Percentiles rank a stretch among this genome's conserved stretches.
Evolutionary conservation across 2,329 filamentous ascomycete species (phyloP).

Genomic region (Cordyceps cicadae): DNA sequence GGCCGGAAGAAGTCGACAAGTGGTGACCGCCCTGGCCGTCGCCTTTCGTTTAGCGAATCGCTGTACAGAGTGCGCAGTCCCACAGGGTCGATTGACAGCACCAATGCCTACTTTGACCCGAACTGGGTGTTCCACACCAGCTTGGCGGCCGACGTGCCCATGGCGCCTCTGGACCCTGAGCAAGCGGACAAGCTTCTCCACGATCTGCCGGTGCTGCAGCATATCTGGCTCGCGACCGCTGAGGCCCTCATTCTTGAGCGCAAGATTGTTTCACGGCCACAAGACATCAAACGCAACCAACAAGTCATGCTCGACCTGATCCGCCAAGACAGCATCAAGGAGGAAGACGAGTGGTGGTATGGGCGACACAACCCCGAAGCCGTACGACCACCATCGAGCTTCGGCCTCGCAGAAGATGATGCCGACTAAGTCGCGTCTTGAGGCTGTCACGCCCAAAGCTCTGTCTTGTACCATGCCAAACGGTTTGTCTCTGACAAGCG

Average conservation of each 20-base stretch:
- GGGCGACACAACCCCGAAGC: constrained; percentile 45
- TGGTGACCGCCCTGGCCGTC: constrained; percentile 15
- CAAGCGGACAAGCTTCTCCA: constrained; percentile 41
- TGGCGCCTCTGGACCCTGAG: constrained; percentile 45
- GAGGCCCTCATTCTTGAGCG: constrained; percentile 54
- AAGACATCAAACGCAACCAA: constrained; percentile 56
- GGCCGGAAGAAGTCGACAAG: constrained; percentile 49
- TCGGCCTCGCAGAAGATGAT: constrained; percentile 47
- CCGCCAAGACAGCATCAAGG: constrained; percentile 48
- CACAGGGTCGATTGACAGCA: constrained; percentile 24
- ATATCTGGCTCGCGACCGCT: constrained; percentile 56
- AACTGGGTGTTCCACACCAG: constrained; percentile 51
- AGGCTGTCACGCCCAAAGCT: not conserved
- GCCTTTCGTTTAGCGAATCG: constrained; percentile 19
- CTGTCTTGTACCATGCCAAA: not conserved
- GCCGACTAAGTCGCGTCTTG: constrained; percentile 22
- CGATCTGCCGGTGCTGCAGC: constrained; percentile 49
- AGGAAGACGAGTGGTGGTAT: constrained; percentile 57
- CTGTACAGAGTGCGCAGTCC: constrained; percentile 19
- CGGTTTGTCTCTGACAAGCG: constrained; percentile 3
- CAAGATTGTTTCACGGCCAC: constrained; percentile 46
- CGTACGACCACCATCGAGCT: constrained; percentile 42
- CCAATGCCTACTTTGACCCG: constrained; percentile 21
- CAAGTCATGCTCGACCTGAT: constrained; percentile 58
- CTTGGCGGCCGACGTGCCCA: constrained; percentile 53